These are phyloP conservation scores for Boechera stricta DNA, from an alignment of 345 rosid genomes.

Conservation along the genomic window DNA sequence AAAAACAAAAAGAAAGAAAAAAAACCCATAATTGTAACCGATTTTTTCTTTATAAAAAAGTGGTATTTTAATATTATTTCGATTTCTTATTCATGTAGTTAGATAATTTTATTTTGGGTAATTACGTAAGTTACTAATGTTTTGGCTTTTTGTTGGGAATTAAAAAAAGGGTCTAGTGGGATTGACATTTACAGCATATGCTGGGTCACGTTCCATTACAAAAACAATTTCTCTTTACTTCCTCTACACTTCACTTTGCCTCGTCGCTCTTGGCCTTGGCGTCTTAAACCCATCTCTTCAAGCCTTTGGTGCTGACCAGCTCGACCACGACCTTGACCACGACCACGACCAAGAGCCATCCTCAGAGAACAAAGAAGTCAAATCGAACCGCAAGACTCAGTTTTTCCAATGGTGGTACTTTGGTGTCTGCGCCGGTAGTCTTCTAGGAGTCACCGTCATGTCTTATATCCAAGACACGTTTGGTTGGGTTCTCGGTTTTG, in stretches of 20 bases:
- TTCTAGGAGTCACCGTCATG: constrained; percentile 82
- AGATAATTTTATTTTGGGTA: neutral
- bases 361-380: constrained; percentile 46
- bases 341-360: constrained; percentile 56
- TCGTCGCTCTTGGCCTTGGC: constrained; percentile 84
- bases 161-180: constrained; percentile 75
- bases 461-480: constrained; percentile 87
- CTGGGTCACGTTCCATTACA: constrained; percentile 54
- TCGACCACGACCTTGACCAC: constrained; percentile 50
- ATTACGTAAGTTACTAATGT: constrained; percentile 23
- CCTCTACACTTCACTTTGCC: constrained; percentile 73
- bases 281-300: constrained; percentile 89
- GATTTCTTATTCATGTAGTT: neutral
- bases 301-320: constrained; percentile 94
- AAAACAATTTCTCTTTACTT: constrained; percentile 54
- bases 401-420: constrained; percentile 98
- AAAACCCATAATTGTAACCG: neutral
- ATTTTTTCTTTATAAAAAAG: neutral
- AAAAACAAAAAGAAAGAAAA: neutral
- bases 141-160: constrained; percentile 26
- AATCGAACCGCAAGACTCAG: constrained; percentile 54
- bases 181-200: constrained; percentile 75
- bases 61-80: neutral
- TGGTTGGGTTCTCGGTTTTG: constrained; percentile 93
- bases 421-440: constrained; percentile 86